These are phyloP conservation scores for Neurospora pannonica DNA, from an alignment of 495 filamentous ascomycete genomes.

Conservation along the genomic window DNA sequence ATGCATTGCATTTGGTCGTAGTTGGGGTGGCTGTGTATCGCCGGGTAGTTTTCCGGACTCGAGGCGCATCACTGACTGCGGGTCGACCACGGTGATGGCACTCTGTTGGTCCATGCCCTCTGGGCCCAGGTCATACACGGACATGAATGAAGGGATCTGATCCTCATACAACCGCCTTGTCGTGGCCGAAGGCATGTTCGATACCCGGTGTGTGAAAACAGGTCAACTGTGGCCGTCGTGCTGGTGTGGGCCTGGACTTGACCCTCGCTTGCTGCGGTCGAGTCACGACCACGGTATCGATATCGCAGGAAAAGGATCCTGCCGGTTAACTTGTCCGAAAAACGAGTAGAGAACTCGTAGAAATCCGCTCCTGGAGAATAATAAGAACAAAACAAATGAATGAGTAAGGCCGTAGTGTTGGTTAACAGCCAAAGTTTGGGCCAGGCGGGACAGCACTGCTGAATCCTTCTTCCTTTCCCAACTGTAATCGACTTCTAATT, in stretches of 20 bases:
- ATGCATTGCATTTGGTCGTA: constrained; percentile 25
- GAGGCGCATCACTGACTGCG: constrained; percentile 31
- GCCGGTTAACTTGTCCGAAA: neutral
- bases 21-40: constrained; percentile 19
- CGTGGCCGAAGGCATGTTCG: constrained; percentile 46
- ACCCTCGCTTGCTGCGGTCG: constrained; percentile 10
- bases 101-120: constrained; percentile 35
- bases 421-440: constrained; percentile 1
- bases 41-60: constrained; percentile 22
- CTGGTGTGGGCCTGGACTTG: neutral
- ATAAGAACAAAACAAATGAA: neutral
- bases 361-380: neutral
- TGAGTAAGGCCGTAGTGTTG: neutral
- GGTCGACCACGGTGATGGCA: constrained; percentile 35
- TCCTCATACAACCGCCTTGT: constrained; percentile 48
- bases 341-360: neutral
- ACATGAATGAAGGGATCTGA: constrained; percentile 66
- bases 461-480: constrained; percentile 16
- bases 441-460: constrained; percentile 27
- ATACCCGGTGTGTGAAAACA: constrained; percentile 1
- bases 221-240: neutral
- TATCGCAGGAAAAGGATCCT: constrained; percentile 6
- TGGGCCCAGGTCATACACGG: constrained; percentile 50
- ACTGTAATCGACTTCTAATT: neutral
- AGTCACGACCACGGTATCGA: constrained; percentile 13